Evolutionary conservation across 2,329 filamentous ascomycete genomes (phyloP).

Genomic region (Davidsoniella virescens): DNA sequence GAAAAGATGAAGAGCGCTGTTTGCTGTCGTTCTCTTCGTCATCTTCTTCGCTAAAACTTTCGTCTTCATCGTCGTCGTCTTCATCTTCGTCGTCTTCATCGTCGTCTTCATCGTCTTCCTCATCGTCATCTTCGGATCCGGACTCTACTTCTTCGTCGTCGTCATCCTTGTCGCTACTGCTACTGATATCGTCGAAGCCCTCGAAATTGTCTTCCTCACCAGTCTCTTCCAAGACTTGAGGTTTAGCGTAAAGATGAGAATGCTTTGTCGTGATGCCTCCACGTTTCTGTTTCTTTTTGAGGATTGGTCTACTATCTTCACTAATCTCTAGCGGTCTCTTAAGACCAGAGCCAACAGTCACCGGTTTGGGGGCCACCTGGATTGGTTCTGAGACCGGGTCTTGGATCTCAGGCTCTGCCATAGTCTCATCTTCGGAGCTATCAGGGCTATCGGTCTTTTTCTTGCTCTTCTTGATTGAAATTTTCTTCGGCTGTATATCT

Average conservation of each 20-base stretch:
- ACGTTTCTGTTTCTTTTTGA: conserved; percentile 67
- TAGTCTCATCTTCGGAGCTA: not conserved
- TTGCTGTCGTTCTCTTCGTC: conserved; percentile 19
- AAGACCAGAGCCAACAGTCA: conserved; percentile 53
- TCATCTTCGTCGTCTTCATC: conserved; percentile 16
- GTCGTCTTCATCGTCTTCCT: conserved; percentile 15
- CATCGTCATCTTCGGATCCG: conserved; percentile 14
- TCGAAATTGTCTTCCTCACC: conserved; percentile 35
- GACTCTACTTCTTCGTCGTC: conserved; percentile 17
- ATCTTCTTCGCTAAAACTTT: conserved; percentile 15
- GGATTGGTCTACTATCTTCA: conserved; percentile 61
- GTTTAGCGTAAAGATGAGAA: conserved; percentile 27
- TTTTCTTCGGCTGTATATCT: conserved; percentile 19
- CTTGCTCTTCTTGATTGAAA: conserved; percentile 17
- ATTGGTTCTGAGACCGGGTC: not conserved
- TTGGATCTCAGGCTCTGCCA: conserved; percentile 2
- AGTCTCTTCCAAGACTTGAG: conserved; percentile 22
- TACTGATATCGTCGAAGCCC: conserved; percentile 32
- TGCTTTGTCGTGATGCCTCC: conserved; percentile 42
- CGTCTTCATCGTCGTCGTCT: not conserved
- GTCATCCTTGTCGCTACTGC: conserved; percentile 25
- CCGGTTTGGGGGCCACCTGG: conserved; percentile 12
- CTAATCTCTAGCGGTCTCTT: conserved; percentile 75
- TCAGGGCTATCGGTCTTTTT: conserved; percentile 6
- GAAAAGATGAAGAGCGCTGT: conserved; percentile 53